A percentile compares a stretch with the other conserved stretches of the same genome.
Evolutionary conservation across 2,329 filamentous ascomycete genomes (phyloP).

Genomic region (Fusarium verticillioides): DNA sequence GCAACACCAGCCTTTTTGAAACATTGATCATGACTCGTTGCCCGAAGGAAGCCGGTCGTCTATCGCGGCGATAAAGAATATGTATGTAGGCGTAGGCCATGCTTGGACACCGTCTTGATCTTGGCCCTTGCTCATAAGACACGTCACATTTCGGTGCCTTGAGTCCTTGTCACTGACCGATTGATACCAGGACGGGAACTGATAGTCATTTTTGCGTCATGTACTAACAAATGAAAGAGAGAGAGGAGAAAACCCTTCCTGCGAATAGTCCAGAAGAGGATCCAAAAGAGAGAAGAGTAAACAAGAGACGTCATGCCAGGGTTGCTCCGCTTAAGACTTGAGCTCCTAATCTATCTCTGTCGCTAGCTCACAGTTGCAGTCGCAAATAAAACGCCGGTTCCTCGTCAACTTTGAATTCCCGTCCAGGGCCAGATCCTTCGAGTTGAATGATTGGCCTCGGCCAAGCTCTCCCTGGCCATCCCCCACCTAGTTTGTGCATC

Average conservation of each 20-base stretch:
- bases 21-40: constrained; percentile 28
- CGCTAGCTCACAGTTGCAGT: constrained; percentile 23
- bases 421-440: constrained; percentile 22
- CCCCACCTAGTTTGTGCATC: constrained; percentile 38
- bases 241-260: constrained; percentile 6
- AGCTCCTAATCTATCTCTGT: constrained; percentile 25
- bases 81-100: not conserved
- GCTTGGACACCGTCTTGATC: constrained; percentile 18
- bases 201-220: constrained; percentile 32
- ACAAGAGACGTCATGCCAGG: constrained; percentile 32
- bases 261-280: not conserved
- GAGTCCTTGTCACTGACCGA: constrained; percentile 34
- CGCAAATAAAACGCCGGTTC: constrained; percentile 19
- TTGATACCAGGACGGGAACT: constrained; percentile 32
- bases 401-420: constrained; percentile 19
- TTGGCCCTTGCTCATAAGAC: constrained; percentile 31
- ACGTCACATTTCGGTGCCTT: constrained; percentile 37
- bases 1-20: constrained; percentile 28
- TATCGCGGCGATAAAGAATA: constrained; percentile 9
- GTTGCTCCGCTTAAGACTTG: constrained; percentile 24
- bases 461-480: constrained; percentile 24
- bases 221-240: constrained; percentile 1
- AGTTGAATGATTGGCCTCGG: constrained; percentile 31
- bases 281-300: constrained; percentile 33
- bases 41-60: constrained; percentile 1